Evolutionary conservation across 306 rosid species (phyloP).

Genomic region (Trichosanthes cucumerina): DNA sequence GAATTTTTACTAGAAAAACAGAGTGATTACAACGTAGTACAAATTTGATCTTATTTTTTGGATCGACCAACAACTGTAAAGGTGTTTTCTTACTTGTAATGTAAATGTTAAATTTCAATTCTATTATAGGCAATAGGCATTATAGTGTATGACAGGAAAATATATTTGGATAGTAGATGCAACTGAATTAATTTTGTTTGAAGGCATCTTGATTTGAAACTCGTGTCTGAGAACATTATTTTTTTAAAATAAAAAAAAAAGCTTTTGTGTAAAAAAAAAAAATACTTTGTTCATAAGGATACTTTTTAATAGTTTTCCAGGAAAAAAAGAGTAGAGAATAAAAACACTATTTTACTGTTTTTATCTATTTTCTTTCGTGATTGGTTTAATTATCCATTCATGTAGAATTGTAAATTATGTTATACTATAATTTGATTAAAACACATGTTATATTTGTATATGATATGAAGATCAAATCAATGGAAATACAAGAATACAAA

Average conservation of each 20-base stretch:
- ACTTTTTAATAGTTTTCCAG: background rate
- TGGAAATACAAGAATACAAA: background rate
- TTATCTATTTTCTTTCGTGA: background rate
- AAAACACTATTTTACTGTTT: background rate
- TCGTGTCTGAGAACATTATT: background rate
- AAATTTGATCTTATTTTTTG: too few relatives aligned
- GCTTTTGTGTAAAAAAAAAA: background rate
- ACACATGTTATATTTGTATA: background rate
- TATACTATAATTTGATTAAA: background rate
- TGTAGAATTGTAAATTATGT: background rate
- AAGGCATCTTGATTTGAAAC: background rate
- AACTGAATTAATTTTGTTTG: background rate
- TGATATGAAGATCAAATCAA: background rate
- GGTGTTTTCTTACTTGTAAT: conserved; percentile 32
- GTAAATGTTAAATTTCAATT: conserved; percentile 13
- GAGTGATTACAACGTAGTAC: too few relatives aligned
- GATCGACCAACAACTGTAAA: conserved; percentile 33
- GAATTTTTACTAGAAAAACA: too few relatives aligned
- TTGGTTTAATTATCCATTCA: background rate
- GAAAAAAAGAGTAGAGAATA: background rate
- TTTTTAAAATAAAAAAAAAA: too few relatives aligned
- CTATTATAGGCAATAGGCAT: conserved; percentile 8
- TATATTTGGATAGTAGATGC: background rate
- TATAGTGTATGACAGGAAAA: conserved; percentile 9
- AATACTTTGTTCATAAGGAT: background rate